phyloP scores from a whole-genome alignment of 805 yeast species.

The Wilhelminamyces savonicus region DNA sequence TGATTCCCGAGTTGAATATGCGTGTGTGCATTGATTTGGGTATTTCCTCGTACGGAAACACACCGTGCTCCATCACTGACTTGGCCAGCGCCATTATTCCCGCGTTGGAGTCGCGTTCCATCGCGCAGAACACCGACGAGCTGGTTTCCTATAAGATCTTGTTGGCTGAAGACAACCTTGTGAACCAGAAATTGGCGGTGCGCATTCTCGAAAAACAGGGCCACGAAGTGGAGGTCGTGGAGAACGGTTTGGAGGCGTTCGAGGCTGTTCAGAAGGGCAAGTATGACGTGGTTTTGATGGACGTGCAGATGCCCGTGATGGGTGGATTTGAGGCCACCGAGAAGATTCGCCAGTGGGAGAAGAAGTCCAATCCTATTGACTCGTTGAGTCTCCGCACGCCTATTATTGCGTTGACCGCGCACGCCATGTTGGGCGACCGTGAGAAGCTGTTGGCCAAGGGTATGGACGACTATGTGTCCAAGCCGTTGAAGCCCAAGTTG shows the following conservation, averaged over 20 bases:
- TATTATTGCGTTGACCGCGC: conserved; percentile 85
- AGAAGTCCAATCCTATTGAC: conserved; percentile 65
- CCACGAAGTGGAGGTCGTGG: conserved; percentile 78
- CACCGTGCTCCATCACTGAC: conserved; percentile 79
- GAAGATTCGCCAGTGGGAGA: conserved; percentile 83
- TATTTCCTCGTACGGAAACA: conserved; percentile 81
- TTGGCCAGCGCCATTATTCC: conserved; percentile 79
- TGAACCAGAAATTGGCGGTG: conserved; percentile 83
- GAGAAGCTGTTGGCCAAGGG: conserved; percentile 83
- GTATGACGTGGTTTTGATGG: conserved; percentile 84
- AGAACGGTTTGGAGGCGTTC: conserved; percentile 77
- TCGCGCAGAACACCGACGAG: conserved; percentile 75
- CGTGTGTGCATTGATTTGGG: conserved; percentile 80
- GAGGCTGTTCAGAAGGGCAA: conserved; percentile 63
- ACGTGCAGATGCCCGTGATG: conserved; percentile 94
- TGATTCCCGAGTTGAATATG: conserved; percentile 72
- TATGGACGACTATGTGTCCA: conserved; percentile 87
- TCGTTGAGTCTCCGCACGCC: conserved; percentile 73
- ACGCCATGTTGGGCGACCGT: conserved; percentile 90
- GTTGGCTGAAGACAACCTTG: conserved; percentile 82
- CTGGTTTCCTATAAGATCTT: conserved; percentile 67
- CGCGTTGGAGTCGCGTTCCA: conserved; percentile 76
- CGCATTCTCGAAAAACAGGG: conserved; percentile 81
- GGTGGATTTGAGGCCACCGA: conserved; percentile 93
- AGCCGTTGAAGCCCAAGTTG: conserved; percentile 79